phyloP scores from a whole-genome alignment of 257 asterid species.

The Verbena officinalis region DNA sequence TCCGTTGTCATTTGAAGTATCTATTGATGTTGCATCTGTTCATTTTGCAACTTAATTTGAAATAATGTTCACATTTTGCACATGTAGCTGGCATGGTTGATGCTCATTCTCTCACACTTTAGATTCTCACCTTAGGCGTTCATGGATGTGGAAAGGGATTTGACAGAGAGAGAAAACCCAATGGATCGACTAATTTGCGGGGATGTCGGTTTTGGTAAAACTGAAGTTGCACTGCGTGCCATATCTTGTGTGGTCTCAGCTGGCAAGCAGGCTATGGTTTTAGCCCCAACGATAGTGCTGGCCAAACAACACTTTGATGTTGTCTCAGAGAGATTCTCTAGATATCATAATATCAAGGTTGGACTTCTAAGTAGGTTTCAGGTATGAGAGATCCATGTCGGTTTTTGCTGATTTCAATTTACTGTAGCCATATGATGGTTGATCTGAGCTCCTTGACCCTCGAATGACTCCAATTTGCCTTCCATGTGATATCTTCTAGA shows the following conservation, averaged over 20 bases:
- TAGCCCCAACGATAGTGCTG: conserved; percentile 92
- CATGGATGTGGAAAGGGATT: conserved; percentile 87
- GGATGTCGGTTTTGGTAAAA: conserved; percentile 98
- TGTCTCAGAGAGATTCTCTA: conserved; percentile 79
- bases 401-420: conserved; percentile 20
- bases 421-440: conserved; percentile 20
- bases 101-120: conserved; percentile 49
- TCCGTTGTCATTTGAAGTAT: conserved; percentile 15
- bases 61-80: conserved; percentile 13
- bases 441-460: conserved; percentile 1
- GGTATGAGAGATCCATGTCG: conserved; percentile 45
- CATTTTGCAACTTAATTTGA: conserved; percentile 13
- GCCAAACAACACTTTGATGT: conserved; percentile 97
- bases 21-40: conserved; percentile 10
- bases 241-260: conserved; percentile 88
- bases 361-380: conserved; percentile 97
- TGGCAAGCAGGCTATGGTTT: conserved; percentile 94
- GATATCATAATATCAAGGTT: conserved; percentile 59
- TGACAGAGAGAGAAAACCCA: conserved; percentile 88
- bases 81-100: conserved; percentile 31
- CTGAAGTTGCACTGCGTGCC: conserved; percentile 98
- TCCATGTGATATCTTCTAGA: neutral
- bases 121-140: conserved; percentile 73
- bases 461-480: conserved; percentile 14
- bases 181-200: conserved; percentile 99